Evolutionary conservation across 2,329 filamentous ascomycete species (phyloP), one percentile per base, ranked within the genome.

Genomic region (Penicillium italicum): DNA sequence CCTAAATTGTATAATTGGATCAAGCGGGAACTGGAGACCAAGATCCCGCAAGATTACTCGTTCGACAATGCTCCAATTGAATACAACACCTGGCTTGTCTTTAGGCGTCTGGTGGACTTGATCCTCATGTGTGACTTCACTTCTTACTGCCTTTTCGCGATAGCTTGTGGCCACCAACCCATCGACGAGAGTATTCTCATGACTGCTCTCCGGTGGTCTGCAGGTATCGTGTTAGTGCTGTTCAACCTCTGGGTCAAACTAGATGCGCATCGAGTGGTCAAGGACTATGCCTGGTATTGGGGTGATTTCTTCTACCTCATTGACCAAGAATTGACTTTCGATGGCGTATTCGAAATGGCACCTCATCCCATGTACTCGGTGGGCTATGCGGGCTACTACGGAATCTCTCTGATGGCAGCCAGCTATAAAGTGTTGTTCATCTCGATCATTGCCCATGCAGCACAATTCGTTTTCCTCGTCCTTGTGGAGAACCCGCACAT

Each of bases 231-330:
- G 38, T 81, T 97, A 26, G 87, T 99, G 60, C 82, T 89, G 55
- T 97, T 99, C 82, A 99, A 97, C 73, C 82, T 97, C 22, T 97
- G 94, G 92, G 94, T 99, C 61, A 99, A 99, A 77, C 82, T 99
- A 59, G 94, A 99, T 75, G 94, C 94, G 20, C 94, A 99, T 74
- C 85, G 94, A 58, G 94, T 99, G 47, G 94, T 99, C 70, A 97
- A 97, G 76, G 94, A 99, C 76, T 99, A 92, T 77, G 94, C 94
- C 28, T 99, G 94, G 94, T 99, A 97, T 76, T 99, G 94, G 94
- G 94, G 94, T 59, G 94, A 99, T 75, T 97, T 97, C 77, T 99
- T 97, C 81, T 99, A 91, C 76, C 86, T 99, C 69, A 90, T 99
- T 73, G 94, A 99, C 75, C 92, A 97, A 77, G 91, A 96, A 70